Evolutionary conservation across 495 filamentous ascomycete genomes (phyloP), one percentile per base, ranked within the genome.

Genomic region (Penicillium ucsense): DNA sequence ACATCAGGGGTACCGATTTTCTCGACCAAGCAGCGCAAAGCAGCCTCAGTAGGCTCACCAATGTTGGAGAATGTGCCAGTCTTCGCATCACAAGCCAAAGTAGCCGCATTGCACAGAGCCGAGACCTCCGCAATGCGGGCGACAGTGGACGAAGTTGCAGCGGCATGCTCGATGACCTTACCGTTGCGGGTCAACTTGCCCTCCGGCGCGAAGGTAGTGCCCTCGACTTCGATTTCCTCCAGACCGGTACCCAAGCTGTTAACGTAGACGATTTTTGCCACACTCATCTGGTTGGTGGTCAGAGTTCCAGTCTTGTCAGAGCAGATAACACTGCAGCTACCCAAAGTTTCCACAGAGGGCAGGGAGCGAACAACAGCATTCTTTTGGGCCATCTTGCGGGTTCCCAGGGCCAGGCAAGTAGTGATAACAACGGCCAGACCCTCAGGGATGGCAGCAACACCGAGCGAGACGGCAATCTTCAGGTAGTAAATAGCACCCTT

Each of bases 261-360:
- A 56, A 99, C 71, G 61, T 86, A 87, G 31, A 95, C 86, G 36
- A 96, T 74, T 68, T 90, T 95, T 63, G 81, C 91, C 45, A 95
- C 94, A 59, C 92, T 96, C 94, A 99, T 99, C 68, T 99, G 89
- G 70, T 97, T 99, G 34, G 94, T 99, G 29, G 94, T 99, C 61
- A 99, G 70, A 27, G 94, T 99, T 52, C 94, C 94, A 2, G 94
- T 99, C 75, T 99, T 99, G 72, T 99, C 94, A n/a, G 94, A 99
- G 72, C 94, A 99, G 61, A 99, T 95, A 46, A 99, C 89, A 60
- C 92, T 97, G 75, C 94, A 99, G 77, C 94, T 97, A 58, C 94
- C 94, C 35, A 99, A 73, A 8, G 94, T 99, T 68, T 99, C 94
- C 47, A 98, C 92, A 6, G 94, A 97, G 12, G 92, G 94, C 48